Percentiles rank a stretch among this genome's conserved stretches.
Evolutionary conservation across 1,284 basidiomycete species (phyloP).

Genomic region (Phenoliferia sp.): DNA sequence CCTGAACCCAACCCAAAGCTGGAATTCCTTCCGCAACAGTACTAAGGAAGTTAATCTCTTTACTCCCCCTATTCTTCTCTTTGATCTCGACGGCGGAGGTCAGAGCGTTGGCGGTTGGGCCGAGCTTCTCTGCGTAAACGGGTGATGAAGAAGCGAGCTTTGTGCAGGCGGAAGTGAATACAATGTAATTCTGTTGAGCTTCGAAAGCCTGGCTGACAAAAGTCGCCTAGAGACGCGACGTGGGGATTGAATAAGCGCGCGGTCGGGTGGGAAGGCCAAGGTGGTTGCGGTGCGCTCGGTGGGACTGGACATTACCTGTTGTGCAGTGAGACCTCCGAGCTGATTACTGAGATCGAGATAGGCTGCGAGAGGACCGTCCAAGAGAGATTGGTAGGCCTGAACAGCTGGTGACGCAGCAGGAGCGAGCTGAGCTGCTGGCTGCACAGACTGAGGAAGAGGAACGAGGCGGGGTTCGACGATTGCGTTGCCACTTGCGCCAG

Average conservation of each 20-base stretch:
- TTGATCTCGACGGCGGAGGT: constrained; percentile 71
- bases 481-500: too few species aligned
- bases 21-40: constrained; percentile 76
- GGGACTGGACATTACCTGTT: constrained; percentile 55
- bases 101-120: constrained; percentile 68
- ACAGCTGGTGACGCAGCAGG: constrained; percentile 55
- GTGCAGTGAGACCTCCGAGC: constrained; percentile 66
- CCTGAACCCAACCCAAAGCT: constrained; percentile 86
- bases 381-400: constrained; percentile 65
- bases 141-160: constrained; percentile 55
- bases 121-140: constrained; percentile 58
- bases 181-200: constrained; percentile 64
- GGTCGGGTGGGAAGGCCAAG: neutral
- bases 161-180: constrained; percentile 65
- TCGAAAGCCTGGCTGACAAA: constrained; percentile 65
- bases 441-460: neutral
- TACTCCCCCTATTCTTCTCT: constrained; percentile 67
- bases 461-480: neutral
- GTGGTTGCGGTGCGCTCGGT: neutral
- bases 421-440: constrained; percentile 39
- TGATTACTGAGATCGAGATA: constrained; percentile 69
- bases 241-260: neutral
- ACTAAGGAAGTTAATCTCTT: constrained; percentile 76
- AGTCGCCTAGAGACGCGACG: constrained; percentile 60
- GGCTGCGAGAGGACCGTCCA: constrained; percentile 66